Evolutionary conservation across 2,329 filamentous ascomycete species (phyloP).

Genomic region (Xylariaceae sp.): DNA sequence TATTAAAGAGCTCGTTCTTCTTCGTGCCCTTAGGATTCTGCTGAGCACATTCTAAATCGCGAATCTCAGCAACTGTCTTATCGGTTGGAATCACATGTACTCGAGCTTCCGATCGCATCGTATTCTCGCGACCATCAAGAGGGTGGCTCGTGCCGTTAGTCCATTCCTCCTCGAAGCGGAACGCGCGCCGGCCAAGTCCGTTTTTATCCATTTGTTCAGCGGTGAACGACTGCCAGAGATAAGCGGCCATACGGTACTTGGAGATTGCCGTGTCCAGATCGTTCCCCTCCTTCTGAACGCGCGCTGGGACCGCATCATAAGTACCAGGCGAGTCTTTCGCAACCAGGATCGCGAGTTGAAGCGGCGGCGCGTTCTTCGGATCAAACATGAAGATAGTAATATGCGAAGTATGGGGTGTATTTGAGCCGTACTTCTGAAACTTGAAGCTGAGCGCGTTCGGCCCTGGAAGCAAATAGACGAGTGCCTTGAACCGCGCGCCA

Average conservation of each 20-base stretch:
- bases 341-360: constrained; percentile 87
- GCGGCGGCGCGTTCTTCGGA: constrained; percentile 75
- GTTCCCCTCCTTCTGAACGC: constrained; percentile 80
- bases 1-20: constrained; percentile 75
- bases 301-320: constrained; percentile 81
- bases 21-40: constrained; percentile 73
- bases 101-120: constrained; percentile 88
- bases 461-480: constrained; percentile 89
- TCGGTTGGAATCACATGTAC: constrained; percentile 84
- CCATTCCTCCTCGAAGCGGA: constrained; percentile 96
- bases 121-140: constrained; percentile 71
- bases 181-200: constrained; percentile 82
- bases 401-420: constrained; percentile 77
- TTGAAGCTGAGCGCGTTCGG: constrained; percentile 89
- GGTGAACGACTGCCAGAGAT: constrained; percentile 96
- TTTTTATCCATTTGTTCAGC: constrained; percentile 95
- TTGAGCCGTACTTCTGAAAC: constrained; percentile 76
- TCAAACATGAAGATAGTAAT: constrained; percentile 88
- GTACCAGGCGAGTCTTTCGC: constrained; percentile 87
- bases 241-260: constrained; percentile 94
- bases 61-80: constrained; percentile 84
- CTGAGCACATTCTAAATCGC: constrained; percentile 78
- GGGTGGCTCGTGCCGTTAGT: constrained; percentile 79
- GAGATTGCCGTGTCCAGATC: constrained; percentile 77
- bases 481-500: constrained; percentile 88